Conservation (phyloP, 2,329 filamentous ascomycete species). For the Cytospora mali region DNA sequence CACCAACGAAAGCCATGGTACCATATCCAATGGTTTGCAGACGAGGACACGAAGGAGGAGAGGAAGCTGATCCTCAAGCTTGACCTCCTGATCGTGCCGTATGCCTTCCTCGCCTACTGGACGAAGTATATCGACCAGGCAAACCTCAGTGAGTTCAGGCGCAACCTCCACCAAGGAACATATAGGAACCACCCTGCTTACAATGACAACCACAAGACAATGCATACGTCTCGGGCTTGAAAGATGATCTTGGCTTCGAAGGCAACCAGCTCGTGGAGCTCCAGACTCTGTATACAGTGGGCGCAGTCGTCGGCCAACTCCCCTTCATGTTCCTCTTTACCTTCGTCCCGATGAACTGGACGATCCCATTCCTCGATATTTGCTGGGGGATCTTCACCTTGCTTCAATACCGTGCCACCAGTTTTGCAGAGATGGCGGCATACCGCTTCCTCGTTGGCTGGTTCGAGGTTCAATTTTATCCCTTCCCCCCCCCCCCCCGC, state of each 20-base stretch:
- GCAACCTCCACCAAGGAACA: neutral
- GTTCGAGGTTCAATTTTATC: conserved; percentile 45
- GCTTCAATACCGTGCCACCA: conserved; percentile 53
- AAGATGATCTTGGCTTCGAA: conserved; percentile 53
- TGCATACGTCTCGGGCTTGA: conserved; percentile 57
- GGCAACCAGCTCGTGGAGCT: conserved; percentile 59
- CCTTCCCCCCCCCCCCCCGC: too few species aligned
- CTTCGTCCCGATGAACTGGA: conserved; percentile 48
- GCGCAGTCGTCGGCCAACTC: conserved; percentile 53
- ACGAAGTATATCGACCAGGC: conserved; percentile 59
- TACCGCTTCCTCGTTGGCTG: conserved; percentile 58
- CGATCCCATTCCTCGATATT: conserved; percentile 55
- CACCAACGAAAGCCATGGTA: conserved; percentile 14
- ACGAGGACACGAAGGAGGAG: conserved; percentile 52
- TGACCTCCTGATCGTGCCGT: conserved; percentile 58
- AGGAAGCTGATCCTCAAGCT: conserved; percentile 56
- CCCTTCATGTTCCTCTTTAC: conserved; percentile 56
- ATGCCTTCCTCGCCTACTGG: conserved; percentile 59
- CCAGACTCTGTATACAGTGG: conserved; percentile 55
- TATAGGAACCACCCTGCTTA: conserved; percentile 24
- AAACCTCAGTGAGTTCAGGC: conserved; percentile 50
- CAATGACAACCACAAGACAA: conserved; percentile 43
- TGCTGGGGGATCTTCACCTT: conserved; percentile 60
- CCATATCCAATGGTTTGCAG: conserved; percentile 46
- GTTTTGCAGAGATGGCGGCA: conserved; percentile 52